Percentiles rank a stretch among this genome's conserved stretches.
Conservation (phyloP, 306 rosid genomes). For the Boehmeria nivea region DNA sequence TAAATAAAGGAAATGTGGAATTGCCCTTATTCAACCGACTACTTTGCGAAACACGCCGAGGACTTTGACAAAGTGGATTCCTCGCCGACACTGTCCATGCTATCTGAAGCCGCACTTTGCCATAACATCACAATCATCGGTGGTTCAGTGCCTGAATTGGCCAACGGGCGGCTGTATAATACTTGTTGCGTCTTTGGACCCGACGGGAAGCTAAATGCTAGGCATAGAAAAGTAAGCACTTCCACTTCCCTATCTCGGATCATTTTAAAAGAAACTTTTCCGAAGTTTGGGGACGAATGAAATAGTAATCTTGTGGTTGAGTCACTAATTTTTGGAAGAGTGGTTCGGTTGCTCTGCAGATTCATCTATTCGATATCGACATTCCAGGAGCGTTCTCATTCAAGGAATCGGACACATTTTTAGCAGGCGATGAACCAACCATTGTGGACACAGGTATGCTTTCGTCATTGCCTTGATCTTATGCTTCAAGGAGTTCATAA, state of each 20-base stretch:
- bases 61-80: slow-evolving; percentile 16
- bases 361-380: slow-evolving; percentile 31
- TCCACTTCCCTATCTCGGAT: neutral
- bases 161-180: slow-evolving; percentile 21
- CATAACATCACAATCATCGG: slow-evolving; percentile 23
- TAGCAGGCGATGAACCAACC: slow-evolving; percentile 24
- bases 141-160: slow-evolving; percentile 29
- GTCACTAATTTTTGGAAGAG: neutral
- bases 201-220: slow-evolving; percentile 27
- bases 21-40: slow-evolving; percentile 18
- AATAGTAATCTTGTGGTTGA: no score
- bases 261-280: neutral
- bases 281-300: no score
- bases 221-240: slow-evolving; percentile 24
- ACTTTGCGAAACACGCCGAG: slow-evolving; percentile 12
- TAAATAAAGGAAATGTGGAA: slow-evolving; percentile 25
- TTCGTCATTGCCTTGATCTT: neutral
- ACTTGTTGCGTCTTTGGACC: slow-evolving; percentile 35
- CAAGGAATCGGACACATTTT: slow-evolving; percentile 30
- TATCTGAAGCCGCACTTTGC: slow-evolving; percentile 16
- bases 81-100: slow-evolving; percentile 15
- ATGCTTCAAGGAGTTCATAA: neutral
- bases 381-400: slow-evolving; percentile 23
- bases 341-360: slow-evolving; percentile 10
- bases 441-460: slow-evolving; percentile 29